Conservation (phyloP, 345 rosid species). For the Acer saccharum region DNA sequence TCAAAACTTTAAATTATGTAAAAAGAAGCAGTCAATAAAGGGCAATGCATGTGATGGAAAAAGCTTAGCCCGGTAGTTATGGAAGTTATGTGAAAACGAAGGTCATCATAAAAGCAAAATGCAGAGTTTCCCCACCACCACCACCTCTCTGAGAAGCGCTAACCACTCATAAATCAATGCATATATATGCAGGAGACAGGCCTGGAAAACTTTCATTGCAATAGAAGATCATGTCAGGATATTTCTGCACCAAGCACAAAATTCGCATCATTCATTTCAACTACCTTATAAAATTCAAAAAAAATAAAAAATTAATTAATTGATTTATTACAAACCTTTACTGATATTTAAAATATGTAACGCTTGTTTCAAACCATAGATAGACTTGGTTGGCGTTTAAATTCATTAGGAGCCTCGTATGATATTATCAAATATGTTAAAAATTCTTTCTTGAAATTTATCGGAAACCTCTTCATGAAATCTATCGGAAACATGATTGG, state of each 20-base stretch:
- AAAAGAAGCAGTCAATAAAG: not conserved
- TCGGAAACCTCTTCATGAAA: not conserved
- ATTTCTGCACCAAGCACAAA: not conserved
- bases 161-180: not conserved
- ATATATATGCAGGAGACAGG: not conserved
- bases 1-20: not conserved
- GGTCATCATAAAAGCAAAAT: not conserved
- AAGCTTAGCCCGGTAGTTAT: constrained; percentile 23
- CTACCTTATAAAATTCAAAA: too few relatives aligned
- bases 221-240: not conserved
- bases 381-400: too few relatives aligned
- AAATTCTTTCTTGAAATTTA: not conserved
- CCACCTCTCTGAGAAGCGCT: not conserved
- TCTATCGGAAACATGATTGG: not conserved
- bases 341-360: not conserved
- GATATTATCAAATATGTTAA: too few relatives aligned
- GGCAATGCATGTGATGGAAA: constrained; percentile 1
- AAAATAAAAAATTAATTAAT: too few relatives aligned
- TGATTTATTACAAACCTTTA: not conserved
- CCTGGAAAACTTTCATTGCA: not conserved
- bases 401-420: not conserved
- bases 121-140: constrained; percentile 7
- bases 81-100: constrained; percentile 32
- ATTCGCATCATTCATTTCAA: not conserved
- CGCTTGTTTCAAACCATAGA: too few relatives aligned